Base-by-base conservation (phyloP, 2,329 filamentous ascomycete genomes). In the Volutella citrinella region DNA sequence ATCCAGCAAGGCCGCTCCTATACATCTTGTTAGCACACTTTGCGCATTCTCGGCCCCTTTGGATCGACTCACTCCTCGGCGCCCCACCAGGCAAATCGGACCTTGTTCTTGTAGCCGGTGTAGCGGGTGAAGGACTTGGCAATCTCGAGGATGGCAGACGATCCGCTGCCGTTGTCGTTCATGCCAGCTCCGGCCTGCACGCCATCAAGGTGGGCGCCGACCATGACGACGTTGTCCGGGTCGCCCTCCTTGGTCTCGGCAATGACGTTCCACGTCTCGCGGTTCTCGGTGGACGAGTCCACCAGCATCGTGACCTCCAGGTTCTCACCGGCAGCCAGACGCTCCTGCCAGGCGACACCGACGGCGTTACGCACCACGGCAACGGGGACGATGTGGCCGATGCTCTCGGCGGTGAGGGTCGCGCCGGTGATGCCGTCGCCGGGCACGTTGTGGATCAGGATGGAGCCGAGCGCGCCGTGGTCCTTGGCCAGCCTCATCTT, bases 381-480 rank as follows among this genome's bases (percentile, higher is more conserved):
- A 6, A 63, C 57, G 9, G 66, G 61, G 9, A 61, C 53, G 5
- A 66, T 49, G 13, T 52, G 45, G 7, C 55, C 54, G 18, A 57
- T 42, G 47, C 61, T 65, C 45, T 60, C 58, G 1, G 62, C 63
- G 13, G 71, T 68, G 4, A 84, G 65, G 0, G 77, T 82, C 7
- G 75, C 78, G 16, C 63, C 59, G 3, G 68, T 55, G 5, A 63
- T 54, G n/a, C 41, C 32, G 9, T 51, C 43, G 1, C 74, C 77
- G 1, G 69, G 60, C 4, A 60, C 64, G 42, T 83, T 79, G 66
- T 85, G 78, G 55, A 80, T 82, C 30, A 85, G 66, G 19, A 85
- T 57, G 1, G 72, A 66, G 24, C 57, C 67, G 3, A 63, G 24
- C 4, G 67, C 69, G 25, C 67, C 68, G 11, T 22, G 39, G 19